Evolutionary conservation across 176 grass and related monocot species (phyloP), one percentile per base, ranked within the genome.

Genomic region (Bolboschoenus planiculmis): DNA sequence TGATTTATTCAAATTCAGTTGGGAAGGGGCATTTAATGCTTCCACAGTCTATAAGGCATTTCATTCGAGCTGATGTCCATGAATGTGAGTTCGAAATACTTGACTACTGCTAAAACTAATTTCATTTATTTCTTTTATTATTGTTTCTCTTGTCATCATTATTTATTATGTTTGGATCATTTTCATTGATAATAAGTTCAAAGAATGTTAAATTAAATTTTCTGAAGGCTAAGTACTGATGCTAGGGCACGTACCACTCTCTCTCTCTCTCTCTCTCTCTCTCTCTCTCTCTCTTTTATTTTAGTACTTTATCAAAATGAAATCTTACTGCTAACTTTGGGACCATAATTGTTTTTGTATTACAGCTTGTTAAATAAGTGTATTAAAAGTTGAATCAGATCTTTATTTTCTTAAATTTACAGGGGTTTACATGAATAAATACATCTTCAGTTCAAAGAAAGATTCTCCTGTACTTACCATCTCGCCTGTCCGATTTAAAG

Each of bases 11-110:
- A 79, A 83, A 90, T 18, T 87, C 85, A 75, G 95, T 98, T 87
- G 89, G 86, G 15, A 87, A 90, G 94, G 92, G 89, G 15, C 95
- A 98, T 87, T 80, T 98, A 85, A 95, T 95, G 87, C 85, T 98
- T 87, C 89, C 95, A 42, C 86, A 93, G 50, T 88, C 89, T 88
- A 84, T 93, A 83, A 88, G 92, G 24, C 88, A 88, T 77, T 98
- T 91, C 60, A 88, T 95, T 87, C 78, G 82, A 87, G 90, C 92
- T 83, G 78, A 88, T 63, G 34, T 85, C 66, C 95, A 95, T 87
- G 94, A 92, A 87, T 98, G 92, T 98, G 85, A 98, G 95, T 92
- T 81, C 23, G 60, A 67, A 61, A 63, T 44, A 55, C n/a, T n/a
- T n/a, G n/a, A n/a, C 68, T 16, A 88, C 59, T 83, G 64, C 24